These are phyloP conservation scores for Lolium rigidum DNA, from an alignment of 176 grass and related monocot genomes.

Conservation along the genomic window DNA sequence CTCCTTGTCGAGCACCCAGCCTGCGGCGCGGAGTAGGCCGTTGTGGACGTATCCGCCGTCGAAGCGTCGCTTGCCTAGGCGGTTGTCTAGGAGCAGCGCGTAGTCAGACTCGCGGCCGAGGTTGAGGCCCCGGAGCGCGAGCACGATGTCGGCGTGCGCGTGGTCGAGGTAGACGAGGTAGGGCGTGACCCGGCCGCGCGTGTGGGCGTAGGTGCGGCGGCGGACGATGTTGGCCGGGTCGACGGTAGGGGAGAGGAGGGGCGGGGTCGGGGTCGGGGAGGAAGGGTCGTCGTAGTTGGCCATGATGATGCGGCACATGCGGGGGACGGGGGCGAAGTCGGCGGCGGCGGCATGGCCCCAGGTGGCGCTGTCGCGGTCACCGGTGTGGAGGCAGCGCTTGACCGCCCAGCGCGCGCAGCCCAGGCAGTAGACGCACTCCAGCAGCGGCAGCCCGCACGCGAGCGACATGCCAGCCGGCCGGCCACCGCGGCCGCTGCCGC, in stretches of 20 bases:
- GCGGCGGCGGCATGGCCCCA: constrained; percentile 66
- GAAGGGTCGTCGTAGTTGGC: constrained; percentile 64
- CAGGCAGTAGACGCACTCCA: constrained; percentile 98
- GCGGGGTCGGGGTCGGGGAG: neutral
- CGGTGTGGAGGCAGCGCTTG: constrained; percentile 92
- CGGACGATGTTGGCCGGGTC: constrained; percentile 53
- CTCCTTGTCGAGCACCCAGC: constrained; percentile 76
- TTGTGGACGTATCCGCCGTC: constrained; percentile 93
- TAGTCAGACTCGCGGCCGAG: constrained; percentile 78
- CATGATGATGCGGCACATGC: constrained; percentile 90
- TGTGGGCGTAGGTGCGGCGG: constrained; percentile 67
- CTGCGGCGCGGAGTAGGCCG: constrained; percentile 76
- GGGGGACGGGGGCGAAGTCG: constrained; percentile 77
- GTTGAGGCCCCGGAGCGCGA: constrained; percentile 82
- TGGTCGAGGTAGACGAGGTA: constrained; percentile 93
- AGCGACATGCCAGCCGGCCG: constrained; percentile 59
- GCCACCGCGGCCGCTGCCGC: too few species aligned
- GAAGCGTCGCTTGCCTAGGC: constrained; percentile 78
- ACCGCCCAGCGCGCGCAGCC: constrained; percentile 92
- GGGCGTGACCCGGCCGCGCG: constrained; percentile 69
- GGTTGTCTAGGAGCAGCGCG: constrained; percentile 83
- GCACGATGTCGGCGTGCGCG: constrained; percentile 68
- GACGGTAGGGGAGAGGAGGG: constrained; percentile 41
- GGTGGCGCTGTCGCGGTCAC: constrained; percentile 76
- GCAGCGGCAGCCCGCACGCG: constrained; percentile 77